A percentile compares a stretch with the other conserved stretches of the same genome.
Conservation (phyloP, 2,329 filamentous ascomycete species). For the Fusarium papillatum region DNA sequence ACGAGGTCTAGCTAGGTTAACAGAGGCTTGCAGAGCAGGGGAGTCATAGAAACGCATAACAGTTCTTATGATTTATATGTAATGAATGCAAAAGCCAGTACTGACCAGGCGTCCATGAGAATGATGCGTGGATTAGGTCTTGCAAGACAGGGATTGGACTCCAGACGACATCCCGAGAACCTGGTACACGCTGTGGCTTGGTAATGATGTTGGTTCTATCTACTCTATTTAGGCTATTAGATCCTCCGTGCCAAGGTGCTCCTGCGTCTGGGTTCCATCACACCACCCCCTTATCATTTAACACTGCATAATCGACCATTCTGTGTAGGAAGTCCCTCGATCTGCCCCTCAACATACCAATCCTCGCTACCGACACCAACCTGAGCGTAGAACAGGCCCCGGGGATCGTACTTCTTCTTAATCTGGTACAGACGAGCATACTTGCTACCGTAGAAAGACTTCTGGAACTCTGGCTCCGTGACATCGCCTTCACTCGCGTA, state of each 20-base stretch:
- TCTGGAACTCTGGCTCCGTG: slow-evolving; percentile 52
- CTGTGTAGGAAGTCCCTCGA: not conserved
- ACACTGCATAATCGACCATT: not conserved
- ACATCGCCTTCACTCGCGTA: slow-evolving; percentile 60
- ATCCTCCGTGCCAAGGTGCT: not conserved
- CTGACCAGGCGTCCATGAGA: not conserved
- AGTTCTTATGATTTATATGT: not conserved
- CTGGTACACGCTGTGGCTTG: not conserved
- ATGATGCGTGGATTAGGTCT: not conserved
- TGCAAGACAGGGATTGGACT: not conserved
- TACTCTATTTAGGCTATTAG: not conserved
- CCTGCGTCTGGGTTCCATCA: not conserved
- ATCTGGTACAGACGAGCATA: slow-evolving; percentile 51
- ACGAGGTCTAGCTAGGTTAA: not conserved
- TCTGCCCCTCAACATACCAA: slow-evolving; percentile 47
- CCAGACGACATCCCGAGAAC: not conserved
- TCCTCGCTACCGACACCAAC: slow-evolving; percentile 59
- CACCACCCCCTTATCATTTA: not conserved
- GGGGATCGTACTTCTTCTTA: slow-evolving; percentile 59
- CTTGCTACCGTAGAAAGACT: slow-evolving; percentile 55
- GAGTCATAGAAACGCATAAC: not conserved
- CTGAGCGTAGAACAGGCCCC: slow-evolving; percentile 57
- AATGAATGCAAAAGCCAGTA: not conserved
- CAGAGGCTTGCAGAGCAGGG: not conserved
- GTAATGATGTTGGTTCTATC: not conserved